Conservation (phyloP, 1,284 basidiomycete species). For the Puccinia horiana region DNA sequence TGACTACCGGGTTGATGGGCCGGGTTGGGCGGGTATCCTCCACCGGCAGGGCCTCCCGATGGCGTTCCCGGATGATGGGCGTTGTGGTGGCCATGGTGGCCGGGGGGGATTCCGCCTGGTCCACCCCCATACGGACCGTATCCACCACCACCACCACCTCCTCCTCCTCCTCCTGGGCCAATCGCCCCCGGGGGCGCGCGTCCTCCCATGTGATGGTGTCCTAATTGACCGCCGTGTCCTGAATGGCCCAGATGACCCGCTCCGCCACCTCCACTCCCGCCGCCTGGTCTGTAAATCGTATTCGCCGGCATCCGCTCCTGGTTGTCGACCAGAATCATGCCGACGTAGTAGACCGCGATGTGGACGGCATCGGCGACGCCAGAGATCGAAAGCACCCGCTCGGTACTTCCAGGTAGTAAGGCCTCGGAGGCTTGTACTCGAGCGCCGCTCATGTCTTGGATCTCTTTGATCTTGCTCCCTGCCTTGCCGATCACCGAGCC, state of each 20-base stretch:
- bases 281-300: slow-evolving; percentile 57
- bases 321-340: slow-evolving; percentile 92
- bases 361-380: slow-evolving; percentile 99
- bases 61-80: slow-evolving; percentile 61
- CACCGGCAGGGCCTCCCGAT: slow-evolving; percentile 53
- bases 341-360: slow-evolving; percentile 98
- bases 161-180: slow-evolving; percentile 20
- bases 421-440: slow-evolving; percentile 93
- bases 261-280: slow-evolving; percentile 60
- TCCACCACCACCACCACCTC: slow-evolving; percentile 20
- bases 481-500: slow-evolving; percentile 98
- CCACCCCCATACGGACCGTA: slow-evolving; percentile 52
- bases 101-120: slow-evolving; percentile 55
- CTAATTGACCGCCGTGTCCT: slow-evolving; percentile 53
- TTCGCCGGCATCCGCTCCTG: slow-evolving; percentile 78
- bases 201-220: slow-evolving; percentile 51
- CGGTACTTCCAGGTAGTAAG: slow-evolving; percentile 98
- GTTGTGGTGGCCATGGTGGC: slow-evolving; percentile 40
- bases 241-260: slow-evolving; percentile 57
- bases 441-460: slow-evolving; percentile 97
- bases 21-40: slow-evolving; percentile 58
- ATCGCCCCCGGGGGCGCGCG: slow-evolving; percentile 2
- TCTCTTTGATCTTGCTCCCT: slow-evolving; percentile 98
- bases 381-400: slow-evolving; percentile 94
- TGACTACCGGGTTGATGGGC: slow-evolving; percentile 68